Evolutionary conservation across 2,329 filamentous ascomycete genomes (phyloP).

Genomic region (Xylaria hypoxylon): DNA sequence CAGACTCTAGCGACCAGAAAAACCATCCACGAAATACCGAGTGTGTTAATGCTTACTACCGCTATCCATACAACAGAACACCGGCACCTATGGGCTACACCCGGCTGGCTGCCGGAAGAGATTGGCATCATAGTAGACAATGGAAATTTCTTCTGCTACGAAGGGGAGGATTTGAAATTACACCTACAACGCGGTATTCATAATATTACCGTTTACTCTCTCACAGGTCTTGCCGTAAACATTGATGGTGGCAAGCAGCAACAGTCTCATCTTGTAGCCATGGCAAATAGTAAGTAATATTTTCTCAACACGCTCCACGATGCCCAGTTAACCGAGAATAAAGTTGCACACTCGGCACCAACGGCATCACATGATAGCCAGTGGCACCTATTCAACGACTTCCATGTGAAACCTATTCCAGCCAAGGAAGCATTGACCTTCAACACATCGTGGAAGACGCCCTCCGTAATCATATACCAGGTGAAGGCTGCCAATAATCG

Average conservation of each 20-base stretch:
- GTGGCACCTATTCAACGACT: slow-evolving; percentile 99
- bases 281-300: slow-evolving; percentile 77
- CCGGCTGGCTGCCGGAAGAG: slow-evolving; percentile 92
- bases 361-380: slow-evolving; percentile 71
- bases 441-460: slow-evolving; percentile 91
- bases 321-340: slow-evolving; percentile 44
- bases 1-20: slow-evolving; percentile 88
- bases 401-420: slow-evolving; percentile 84
- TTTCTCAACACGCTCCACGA: background rate
- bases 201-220: slow-evolving; percentile 87
- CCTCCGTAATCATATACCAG: slow-evolving; percentile 89
- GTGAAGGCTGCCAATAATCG: slow-evolving; percentile 82
- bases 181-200: slow-evolving; percentile 83
- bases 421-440: slow-evolving; percentile 89
- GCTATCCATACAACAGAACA: slow-evolving; percentile 78
- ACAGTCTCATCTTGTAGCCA: slow-evolving; percentile 89
- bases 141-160: slow-evolving; percentile 94
- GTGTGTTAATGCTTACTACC: slow-evolving; percentile 90
- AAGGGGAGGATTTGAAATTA: slow-evolving; percentile 87
- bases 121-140: slow-evolving; percentile 92
- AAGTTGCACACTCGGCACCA: slow-evolving; percentile 74
- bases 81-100: slow-evolving; percentile 85
- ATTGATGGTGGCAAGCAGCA: slow-evolving; percentile 88
- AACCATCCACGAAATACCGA: slow-evolving; percentile 82
- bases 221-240: slow-evolving; percentile 89